phyloP scores from a whole-genome alignment of 768 basidiomycete species.

The Coprinopsis sp. region DNA sequence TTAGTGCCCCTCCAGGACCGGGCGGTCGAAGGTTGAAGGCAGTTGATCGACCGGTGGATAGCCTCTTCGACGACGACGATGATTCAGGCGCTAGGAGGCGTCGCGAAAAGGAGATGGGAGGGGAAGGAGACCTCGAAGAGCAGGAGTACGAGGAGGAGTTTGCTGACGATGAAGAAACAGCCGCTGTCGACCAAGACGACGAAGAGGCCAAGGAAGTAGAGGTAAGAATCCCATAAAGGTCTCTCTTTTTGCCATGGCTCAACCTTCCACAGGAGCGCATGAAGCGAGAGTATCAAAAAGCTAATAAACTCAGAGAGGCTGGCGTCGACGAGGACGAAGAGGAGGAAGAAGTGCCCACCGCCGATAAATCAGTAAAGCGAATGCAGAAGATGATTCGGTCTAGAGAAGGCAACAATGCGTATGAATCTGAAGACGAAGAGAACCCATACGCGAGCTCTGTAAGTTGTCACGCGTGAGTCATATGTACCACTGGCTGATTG shows the following conservation, averaged over 20 bases:
- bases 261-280: constrained; percentile 59
- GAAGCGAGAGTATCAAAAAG: constrained; percentile 75
- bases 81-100: constrained; percentile 43
- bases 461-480: constrained; percentile 26
- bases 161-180: constrained; percentile 83
- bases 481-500: neutral
- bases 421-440: constrained; percentile 79
- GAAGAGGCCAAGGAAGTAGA: constrained; percentile 83
- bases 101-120: constrained; percentile 57
- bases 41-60: constrained; percentile 62
- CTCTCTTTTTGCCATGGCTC: neutral
- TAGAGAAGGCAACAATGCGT: constrained; percentile 75
- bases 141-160: constrained; percentile 79
- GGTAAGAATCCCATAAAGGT: constrained; percentile 34
- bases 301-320: constrained; percentile 69
- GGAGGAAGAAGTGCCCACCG: constrained; percentile 53
- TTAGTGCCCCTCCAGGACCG: constrained; percentile 54
- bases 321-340: constrained; percentile 75
- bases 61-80: constrained; percentile 67
- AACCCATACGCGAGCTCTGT: constrained; percentile 83
- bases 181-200: constrained; percentile 60
- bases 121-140: constrained; percentile 80
- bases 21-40: constrained; percentile 63
- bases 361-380: constrained; percentile 68
- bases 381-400: constrained; percentile 85